A percentile compares a stretch with the other conserved stretches of the same genome.
phyloP scores from a whole-genome alignment of 306 rosid species.

The Trifolium dubium region DNA sequence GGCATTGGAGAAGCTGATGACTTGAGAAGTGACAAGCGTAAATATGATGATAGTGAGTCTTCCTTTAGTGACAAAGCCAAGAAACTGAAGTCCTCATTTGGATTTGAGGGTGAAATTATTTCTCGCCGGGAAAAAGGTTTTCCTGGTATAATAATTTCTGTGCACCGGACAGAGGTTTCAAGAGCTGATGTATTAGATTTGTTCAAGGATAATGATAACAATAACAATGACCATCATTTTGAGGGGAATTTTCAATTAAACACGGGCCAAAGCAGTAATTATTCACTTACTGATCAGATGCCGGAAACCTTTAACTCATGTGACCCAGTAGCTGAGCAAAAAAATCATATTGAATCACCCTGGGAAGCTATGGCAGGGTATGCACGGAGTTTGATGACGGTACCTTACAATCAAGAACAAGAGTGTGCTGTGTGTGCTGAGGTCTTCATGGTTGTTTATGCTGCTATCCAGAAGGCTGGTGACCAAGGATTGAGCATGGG shows the following conservation, averaged over 20 bases:
- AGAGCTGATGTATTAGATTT: slow-evolving; percentile 61
- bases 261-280: slow-evolving; percentile 35
- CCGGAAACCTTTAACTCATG: slow-evolving; percentile 50
- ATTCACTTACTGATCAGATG: slow-evolving; percentile 48
- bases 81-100: slow-evolving; percentile 59
- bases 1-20: slow-evolving; percentile 95
- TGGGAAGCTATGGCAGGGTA: slow-evolving; percentile 85
- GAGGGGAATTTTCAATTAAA: slow-evolving; percentile 42
- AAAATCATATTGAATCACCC: slow-evolving; percentile 53
- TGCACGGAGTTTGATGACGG: slow-evolving; percentile 57
- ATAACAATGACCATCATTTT: slow-evolving; percentile 36
- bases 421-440: slow-evolving; percentile 55
- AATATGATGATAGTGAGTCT: slow-evolving; percentile 59
- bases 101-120: slow-evolving; percentile 81
- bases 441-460: slow-evolving; percentile 64
- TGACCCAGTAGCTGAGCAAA: slow-evolving; percentile 45
- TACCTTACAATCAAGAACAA: slow-evolving; percentile 52
- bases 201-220: slow-evolving; percentile 51
- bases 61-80: slow-evolving; percentile 59
- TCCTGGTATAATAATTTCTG: slow-evolving; percentile 74
- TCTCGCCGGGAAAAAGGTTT: slow-evolving; percentile 98
- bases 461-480: slow-evolving; percentile 83
- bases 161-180: slow-evolving; percentile 51
- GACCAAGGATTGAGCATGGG: slow-evolving; percentile 89
- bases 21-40: slow-evolving; percentile 74